Base-by-base conservation (phyloP, 2,329 filamentous ascomycete genomes). In the Macrophomina pseudophaseolina region DNA sequence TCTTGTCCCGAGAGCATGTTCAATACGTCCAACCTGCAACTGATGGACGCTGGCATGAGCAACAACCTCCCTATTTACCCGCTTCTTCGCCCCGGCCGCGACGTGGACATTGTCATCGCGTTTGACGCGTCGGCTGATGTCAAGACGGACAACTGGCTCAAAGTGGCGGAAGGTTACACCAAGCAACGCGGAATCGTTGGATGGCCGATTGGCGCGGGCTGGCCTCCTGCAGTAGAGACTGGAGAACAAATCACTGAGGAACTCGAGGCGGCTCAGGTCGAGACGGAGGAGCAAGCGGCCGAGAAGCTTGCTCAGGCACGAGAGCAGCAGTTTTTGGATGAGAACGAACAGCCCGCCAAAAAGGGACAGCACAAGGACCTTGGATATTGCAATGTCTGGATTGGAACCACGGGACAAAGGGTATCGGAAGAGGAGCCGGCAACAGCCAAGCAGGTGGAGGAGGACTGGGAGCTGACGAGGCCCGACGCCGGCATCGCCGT, bases 31-130 rank as follows among this genome's bases (percentile, higher is more conserved):
- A 90, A 97, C 75, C 75, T 84, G 44, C 79, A 83, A 65, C 78
- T 85, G 16, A 98, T 97, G 94, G 95, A 99, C 77, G 94, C 95
- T 1, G 95, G 95, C 60, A 99, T 99, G 95, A 96, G 92, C 70
- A 98, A 99, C 76, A 99, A 99, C 74, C 84, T 99, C 8, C 95
- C 95, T 1, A 94, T 98, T 49, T 99, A 99, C 76, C 95, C 95
- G 0, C 85, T 98, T 3, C 88, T 99, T 18, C 89, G 95, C 11
- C 93, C 93, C 0, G 94, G 94, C 2, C 87, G 95, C 42, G 87
- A 97, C 66, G 90, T 99, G 5, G 95, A 99, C 72, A 86, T 99
- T 51, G 83, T 98, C 53, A 87, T 99, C 53, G 92, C 94, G 3
- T 99, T 99, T 76, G 95, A 99, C 76, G 93, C 93, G 3, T 97